These are phyloP conservation scores for Saksenaea oblongispora DNA, from an alignment of 371 early-diverging fungal species.

Conservation along the genomic window DNA sequence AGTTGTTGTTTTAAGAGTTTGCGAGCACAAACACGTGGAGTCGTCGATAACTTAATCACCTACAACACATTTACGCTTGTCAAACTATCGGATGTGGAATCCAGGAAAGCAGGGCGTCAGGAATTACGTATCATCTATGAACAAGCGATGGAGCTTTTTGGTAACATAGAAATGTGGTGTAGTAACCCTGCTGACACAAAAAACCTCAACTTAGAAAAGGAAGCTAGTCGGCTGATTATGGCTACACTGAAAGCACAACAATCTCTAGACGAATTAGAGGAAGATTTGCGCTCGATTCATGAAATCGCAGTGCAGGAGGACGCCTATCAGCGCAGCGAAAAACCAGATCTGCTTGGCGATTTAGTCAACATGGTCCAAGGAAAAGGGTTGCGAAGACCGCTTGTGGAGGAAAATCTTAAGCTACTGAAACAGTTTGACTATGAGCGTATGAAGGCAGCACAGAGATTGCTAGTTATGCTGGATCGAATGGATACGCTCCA, in stretches of 20 bases:
- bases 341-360: constrained; percentile 34
- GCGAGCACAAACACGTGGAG: constrained; percentile 30
- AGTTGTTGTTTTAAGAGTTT: constrained; percentile 10
- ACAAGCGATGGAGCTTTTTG: constrained; percentile 41
- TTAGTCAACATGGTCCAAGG: constrained; percentile 35
- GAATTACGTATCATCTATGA: constrained; percentile 41
- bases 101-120: constrained; percentile 30
- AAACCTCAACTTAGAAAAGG: constrained; percentile 22
- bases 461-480: constrained; percentile 35
- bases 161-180: constrained; percentile 3
- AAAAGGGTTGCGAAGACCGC: constrained; percentile 25
- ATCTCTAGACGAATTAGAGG: constrained; percentile 37
- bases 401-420: constrained; percentile 42
- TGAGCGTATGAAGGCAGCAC: constrained; percentile 35
- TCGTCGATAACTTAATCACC: constrained; percentile 46
- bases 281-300: constrained; percentile 40
- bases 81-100: constrained; percentile 35
- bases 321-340: constrained; percentile 33
- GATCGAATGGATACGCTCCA: constrained; percentile 49
- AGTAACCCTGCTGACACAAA: not conserved
- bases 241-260: constrained; percentile 33
- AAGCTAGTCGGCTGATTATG: constrained; percentile 36
- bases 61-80: constrained; percentile 48
- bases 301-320: constrained; percentile 46
- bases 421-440: constrained; percentile 36